Evolutionary conservation across 176 grass and related monocot species (phyloP).

Genomic region (Triticum dicoccoides): DNA sequence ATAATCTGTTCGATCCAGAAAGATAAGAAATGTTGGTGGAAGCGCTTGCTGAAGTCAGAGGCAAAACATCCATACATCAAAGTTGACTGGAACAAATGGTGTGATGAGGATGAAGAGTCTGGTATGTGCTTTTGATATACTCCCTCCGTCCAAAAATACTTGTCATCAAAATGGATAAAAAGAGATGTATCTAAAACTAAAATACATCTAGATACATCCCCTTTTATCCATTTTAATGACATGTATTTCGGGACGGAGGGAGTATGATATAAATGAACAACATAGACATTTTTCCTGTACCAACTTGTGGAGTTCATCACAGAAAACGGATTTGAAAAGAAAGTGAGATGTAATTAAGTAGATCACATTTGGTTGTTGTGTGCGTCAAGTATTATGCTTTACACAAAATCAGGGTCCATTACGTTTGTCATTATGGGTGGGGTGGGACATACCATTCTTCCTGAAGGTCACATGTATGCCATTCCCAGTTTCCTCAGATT

Average conservation of each 20-base stretch:
- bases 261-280: slow-evolving; percentile 1
- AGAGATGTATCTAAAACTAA: no score
- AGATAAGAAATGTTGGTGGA: slow-evolving; percentile 97
- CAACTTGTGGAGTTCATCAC: neutral
- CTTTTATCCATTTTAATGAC: no score
- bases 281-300: neutral
- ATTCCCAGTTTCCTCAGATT: neutral
- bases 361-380: neutral
- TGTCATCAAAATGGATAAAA: no score
- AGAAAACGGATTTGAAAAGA: neutral
- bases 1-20: slow-evolving; percentile 88
- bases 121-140: slow-evolving; percentile 37
- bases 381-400: neutral
- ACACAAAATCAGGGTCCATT: neutral
- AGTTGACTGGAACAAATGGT: slow-evolving; percentile 99
- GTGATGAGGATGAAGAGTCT: slow-evolving; percentile 93
- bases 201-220: no score
- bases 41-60: slow-evolving; percentile 79
- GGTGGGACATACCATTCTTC: neutral
- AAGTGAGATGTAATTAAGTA: neutral
- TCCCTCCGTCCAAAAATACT: no score
- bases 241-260: no score
- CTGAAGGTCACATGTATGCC: neutral
- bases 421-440: neutral
- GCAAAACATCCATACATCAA: slow-evolving; percentile 94